Conservation (phyloP, 495 filamentous ascomycete genomes). For the Penicillium coffeae region DNA sequence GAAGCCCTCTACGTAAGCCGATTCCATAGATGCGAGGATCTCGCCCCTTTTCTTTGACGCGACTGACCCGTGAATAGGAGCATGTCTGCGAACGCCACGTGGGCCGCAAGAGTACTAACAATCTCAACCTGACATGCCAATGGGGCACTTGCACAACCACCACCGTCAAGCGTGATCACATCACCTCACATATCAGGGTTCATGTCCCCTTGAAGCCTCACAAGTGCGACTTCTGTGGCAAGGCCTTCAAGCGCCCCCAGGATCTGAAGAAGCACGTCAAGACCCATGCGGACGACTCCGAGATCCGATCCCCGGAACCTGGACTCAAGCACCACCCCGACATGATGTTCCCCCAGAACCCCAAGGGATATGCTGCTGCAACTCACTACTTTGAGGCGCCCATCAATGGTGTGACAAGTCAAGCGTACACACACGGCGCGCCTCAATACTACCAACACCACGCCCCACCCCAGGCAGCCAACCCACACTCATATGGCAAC, state of each 20-base stretch:
- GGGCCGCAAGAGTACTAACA: constrained; percentile 98
- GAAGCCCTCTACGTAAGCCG: constrained; percentile 86
- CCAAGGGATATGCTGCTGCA: constrained; percentile 39
- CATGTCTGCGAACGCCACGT: constrained; percentile 99
- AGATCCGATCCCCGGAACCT: constrained; percentile 71
- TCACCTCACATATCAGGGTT: constrained; percentile 98
- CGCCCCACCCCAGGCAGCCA: constrained; percentile 39
- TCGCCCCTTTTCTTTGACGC: neutral
- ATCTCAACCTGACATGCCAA: constrained; percentile 93
- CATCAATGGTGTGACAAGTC: constrained; percentile 35
- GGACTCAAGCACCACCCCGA: constrained; percentile 44
- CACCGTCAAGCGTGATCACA: constrained; percentile 98
- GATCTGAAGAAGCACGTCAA: constrained; percentile 99
- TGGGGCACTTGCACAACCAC: constrained; percentile 96
- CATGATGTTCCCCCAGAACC: constrained; percentile 50
- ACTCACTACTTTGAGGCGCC: constrained; percentile 45
- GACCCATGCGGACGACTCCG: constrained; percentile 98
- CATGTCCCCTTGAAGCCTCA: constrained; percentile 98
- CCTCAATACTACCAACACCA: constrained; percentile 59
- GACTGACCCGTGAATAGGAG: constrained; percentile 54
- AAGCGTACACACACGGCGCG: constrained; percentile 44
- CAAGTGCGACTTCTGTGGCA: constrained; percentile 97
- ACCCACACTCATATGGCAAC: constrained; percentile 59
- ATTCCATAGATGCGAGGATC: neutral
- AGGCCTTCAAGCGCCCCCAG: constrained; percentile 98